Percentiles rank a stretch among this genome's conserved stretches.
Conservation (phyloP, 352 stramenopile genomes). For the Globisporangium nunn region DNA sequence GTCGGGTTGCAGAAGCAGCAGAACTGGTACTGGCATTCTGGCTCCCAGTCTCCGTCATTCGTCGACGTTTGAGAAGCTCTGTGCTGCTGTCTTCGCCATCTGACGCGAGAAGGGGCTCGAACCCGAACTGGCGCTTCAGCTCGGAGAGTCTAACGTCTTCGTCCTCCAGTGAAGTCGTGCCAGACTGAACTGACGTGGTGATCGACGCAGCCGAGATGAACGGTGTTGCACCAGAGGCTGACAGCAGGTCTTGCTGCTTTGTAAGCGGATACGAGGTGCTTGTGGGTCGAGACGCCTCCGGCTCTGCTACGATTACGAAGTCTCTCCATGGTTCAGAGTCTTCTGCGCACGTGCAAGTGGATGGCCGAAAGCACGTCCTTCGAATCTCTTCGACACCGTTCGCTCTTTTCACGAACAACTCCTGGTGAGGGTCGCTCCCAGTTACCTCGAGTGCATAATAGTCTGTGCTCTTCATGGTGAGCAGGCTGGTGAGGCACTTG, state of each 20-base stretch:
- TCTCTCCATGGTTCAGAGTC: conserved; percentile 45
- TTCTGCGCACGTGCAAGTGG: conserved; percentile 35
- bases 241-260: neutral
- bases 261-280: neutral
- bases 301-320: conserved; percentile 32
- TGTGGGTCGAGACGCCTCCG: neutral
- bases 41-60: conserved; percentile 10
- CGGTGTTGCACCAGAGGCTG: neutral
- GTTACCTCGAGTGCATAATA: conserved; percentile 46
- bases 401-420: conserved; percentile 21
- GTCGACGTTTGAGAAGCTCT: conserved; percentile 17
- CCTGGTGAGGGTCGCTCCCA: conserved; percentile 50
- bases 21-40: neutral
- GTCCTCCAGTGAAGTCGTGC: neutral
- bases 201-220: conserved; percentile 6
- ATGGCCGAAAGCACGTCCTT: conserved; percentile 35
- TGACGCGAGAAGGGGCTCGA: conserved; percentile 18
- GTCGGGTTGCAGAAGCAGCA: conserved; percentile 5
- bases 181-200: neutral
- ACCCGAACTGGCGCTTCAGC: conserved; percentile 65
- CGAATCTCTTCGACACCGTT: conserved; percentile 8
- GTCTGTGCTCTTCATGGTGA: conserved; percentile 25
- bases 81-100: conserved; percentile 16
- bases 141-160: conserved; percentile 37
- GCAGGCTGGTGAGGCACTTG: conserved; percentile 32